Conservation (phyloP, 2,329 filamentous ascomycete species). For the Pezicula neosporulosa region DNA sequence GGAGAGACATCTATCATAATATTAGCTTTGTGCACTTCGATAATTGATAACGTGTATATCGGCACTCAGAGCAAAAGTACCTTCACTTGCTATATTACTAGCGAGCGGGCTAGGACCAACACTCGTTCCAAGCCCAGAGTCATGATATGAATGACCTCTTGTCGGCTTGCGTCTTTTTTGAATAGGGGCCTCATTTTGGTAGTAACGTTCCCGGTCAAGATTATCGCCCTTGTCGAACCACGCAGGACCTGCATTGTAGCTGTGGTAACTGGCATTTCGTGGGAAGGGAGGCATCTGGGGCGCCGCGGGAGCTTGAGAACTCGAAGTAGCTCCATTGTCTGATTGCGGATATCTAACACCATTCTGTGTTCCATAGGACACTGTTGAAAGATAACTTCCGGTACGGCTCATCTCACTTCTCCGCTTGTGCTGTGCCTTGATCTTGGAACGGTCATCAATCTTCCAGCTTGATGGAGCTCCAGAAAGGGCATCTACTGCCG, state of each 20-base stretch:
- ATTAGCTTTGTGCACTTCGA: conserved; percentile 5
- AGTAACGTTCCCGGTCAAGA: conserved; percentile 10
- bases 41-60: not conserved
- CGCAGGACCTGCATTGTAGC: conserved; percentile 20
- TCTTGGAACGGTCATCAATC: conserved; percentile 29
- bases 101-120: conserved; percentile 21
- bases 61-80: conserved; percentile 12
- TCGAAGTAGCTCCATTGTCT: conserved; percentile 8
- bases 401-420: conserved; percentile 24
- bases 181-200: conserved; percentile 6
- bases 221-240: conserved; percentile 20
- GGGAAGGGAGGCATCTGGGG: conserved; percentile 10
- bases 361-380: conserved; percentile 12
- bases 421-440: conserved; percentile 25
- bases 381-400: conserved; percentile 17
- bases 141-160: conserved; percentile 20
- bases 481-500: conserved; percentile 53
- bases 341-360: not conserved
- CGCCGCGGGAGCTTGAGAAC: not conserved
- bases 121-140: conserved; percentile 22
- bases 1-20: conserved; percentile 17
- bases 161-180: conserved; percentile 10
- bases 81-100: conserved; percentile 23
- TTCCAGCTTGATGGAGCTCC: conserved; percentile 51
- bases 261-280: conserved; percentile 19